Evolutionary conservation across 2,329 filamentous ascomycete species (phyloP).

Genomic region (Hyphodiscus sp.): DNA sequence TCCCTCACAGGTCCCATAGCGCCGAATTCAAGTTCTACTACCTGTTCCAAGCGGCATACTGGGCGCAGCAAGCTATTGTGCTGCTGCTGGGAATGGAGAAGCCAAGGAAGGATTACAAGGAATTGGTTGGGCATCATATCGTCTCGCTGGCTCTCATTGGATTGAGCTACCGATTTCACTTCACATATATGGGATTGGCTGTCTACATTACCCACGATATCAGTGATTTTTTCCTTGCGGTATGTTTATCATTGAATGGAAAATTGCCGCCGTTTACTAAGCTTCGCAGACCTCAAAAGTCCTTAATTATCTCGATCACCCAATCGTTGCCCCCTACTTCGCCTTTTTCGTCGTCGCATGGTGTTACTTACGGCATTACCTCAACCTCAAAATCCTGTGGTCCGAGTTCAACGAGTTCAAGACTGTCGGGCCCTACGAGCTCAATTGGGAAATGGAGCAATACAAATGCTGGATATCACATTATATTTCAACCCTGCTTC

Average conservation of each 20-base stretch:
- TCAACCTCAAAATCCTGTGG: conserved; percentile 70
- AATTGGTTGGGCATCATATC: conserved; percentile 85
- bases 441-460: conserved; percentile 69
- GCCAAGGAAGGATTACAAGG: conserved; percentile 89
- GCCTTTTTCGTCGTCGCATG: conserved; percentile 73
- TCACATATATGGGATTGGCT: conserved; percentile 87
- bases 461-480: conserved; percentile 70
- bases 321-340: conserved; percentile 76
- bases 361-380: conserved; percentile 83
- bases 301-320: conserved; percentile 81
- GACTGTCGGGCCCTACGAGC: conserved; percentile 65
- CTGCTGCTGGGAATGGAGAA: conserved; percentile 82
- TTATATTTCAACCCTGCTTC: conserved; percentile 58
- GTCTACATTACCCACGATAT: conserved; percentile 95
- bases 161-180: conserved; percentile 90
- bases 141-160: conserved; percentile 78
- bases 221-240: conserved; percentile 89
- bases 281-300: conserved; percentile 70
- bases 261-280: neutral
- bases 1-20: conserved; percentile 77
- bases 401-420: conserved; percentile 69
- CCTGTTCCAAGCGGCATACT: conserved; percentile 87
- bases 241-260: conserved; percentile 39
- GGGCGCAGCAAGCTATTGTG: conserved; percentile 92
- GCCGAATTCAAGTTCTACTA: conserved; percentile 90